Evolutionary conservation across 2,329 filamentous ascomycete species (phyloP).

Genomic region (Microdochium paspali): DNA sequence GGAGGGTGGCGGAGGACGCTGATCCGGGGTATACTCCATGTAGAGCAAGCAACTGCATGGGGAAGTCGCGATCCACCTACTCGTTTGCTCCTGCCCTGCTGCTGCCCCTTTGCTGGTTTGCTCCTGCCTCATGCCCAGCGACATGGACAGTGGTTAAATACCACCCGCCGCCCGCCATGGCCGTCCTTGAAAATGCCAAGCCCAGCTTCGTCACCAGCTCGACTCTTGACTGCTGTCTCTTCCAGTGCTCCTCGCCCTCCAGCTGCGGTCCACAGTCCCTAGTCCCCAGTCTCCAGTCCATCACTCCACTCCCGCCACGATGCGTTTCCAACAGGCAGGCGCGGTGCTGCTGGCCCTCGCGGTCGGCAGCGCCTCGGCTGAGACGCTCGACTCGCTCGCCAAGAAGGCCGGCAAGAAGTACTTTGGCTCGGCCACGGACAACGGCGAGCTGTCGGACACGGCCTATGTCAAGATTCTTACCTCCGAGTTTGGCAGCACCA

Average conservation of each 20-base stretch:
- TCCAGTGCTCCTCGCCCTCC: no score
- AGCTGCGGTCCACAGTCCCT: no score
- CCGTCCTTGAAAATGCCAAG: no score
- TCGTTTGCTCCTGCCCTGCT: no score
- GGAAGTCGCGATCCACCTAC: no score
- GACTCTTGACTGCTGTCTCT: no score
- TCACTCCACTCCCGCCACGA: not conserved
- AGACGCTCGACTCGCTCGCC: conserved; percentile 41
- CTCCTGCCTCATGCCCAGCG: no score
- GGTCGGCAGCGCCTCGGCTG: conserved; percentile 4
- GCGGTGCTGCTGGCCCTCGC: conserved; percentile 8
- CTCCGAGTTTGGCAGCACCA: conserved; percentile 56
- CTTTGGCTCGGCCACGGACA: conserved; percentile 47
- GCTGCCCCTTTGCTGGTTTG: no score
- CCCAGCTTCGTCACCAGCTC: no score
- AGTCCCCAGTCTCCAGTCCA: not conserved
- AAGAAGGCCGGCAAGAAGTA: conserved; percentile 47
- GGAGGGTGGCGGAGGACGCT: not conserved
- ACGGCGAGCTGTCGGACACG: conserved; percentile 36
- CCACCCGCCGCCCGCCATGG: no score
- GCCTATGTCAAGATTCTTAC: conserved; percentile 46
- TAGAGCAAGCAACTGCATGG: no score
- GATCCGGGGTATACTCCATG: not conserved
- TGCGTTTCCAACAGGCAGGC: conserved; percentile 1
- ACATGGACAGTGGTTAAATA: no score